Percentiles rank a stretch among this genome's conserved stretches.
Conservation (phyloP, 768 basidiomycete genomes). For the Botryobasidium botryosum region DNA sequence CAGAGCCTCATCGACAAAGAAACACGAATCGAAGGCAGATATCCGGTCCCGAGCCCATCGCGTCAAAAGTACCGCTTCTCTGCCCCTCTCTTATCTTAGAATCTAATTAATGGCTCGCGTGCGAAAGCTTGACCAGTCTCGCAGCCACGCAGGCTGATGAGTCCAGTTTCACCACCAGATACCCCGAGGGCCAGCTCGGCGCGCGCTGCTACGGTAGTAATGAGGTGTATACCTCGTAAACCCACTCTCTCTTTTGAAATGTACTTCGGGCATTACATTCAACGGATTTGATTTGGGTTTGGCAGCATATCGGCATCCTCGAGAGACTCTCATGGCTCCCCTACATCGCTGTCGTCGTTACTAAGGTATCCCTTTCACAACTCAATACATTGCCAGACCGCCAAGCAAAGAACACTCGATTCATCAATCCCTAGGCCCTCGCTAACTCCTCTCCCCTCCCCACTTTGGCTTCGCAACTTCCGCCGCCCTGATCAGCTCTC, state of each 20-base stretch:
- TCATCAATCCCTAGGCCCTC: background rate
- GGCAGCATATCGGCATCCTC: constrained; percentile 75
- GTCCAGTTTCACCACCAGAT: constrained; percentile 97
- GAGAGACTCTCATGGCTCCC: constrained; percentile 43
- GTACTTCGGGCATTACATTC: too few relatives aligned
- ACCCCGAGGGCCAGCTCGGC: constrained; percentile 96
- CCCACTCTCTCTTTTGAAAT: too few relatives aligned
- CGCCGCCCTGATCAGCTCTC: constrained; percentile 89
- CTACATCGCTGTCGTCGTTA: background rate
- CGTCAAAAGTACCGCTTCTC: constrained; percentile 59
- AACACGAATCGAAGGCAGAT: constrained; percentile 97
- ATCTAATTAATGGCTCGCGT: background rate
- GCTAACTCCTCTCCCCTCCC: background rate
- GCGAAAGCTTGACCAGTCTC: constrained; percentile 84
- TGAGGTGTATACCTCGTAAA: constrained; percentile 45
- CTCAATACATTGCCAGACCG: constrained; percentile 53
- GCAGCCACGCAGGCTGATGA: constrained; percentile 98
- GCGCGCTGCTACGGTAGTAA: constrained; percentile 97
- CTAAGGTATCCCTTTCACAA: background rate
- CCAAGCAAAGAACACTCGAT: constrained; percentile 28
- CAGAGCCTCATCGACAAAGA: constrained; percentile 98
- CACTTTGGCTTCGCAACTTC: constrained; percentile 75
- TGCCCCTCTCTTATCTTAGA: constrained; percentile 1
- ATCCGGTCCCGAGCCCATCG: constrained; percentile 94
- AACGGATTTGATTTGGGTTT: background rate